Evolutionary conservation across 2,329 filamentous ascomycete genomes (phyloP), one percentile per base, ranked within the genome.

Genomic region (Myrmaecium sp.): DNA sequence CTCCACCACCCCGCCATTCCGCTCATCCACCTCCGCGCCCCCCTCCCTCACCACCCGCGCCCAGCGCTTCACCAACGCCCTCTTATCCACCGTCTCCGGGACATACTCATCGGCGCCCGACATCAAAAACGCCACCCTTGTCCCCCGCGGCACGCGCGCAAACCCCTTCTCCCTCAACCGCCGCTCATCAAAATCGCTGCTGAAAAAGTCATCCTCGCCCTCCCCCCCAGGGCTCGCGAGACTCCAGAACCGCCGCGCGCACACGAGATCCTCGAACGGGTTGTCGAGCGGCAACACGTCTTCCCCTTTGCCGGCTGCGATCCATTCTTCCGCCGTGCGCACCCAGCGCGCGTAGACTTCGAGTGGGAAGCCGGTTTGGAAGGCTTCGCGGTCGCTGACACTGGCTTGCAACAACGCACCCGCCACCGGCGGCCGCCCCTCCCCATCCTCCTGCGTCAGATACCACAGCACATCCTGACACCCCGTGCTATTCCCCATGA

Each of bases 201-300:
- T 84, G 54, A 92, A 93, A 43, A 78, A 81, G 46, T 93, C 84
- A 46, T 94, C 84, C 31, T 79, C 75, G 6, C 74, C 77, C 4
- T 70, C 60, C 26, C 58, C 50, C 24, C 58, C 54, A 1, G 66
- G 66, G 13, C 60, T 65, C 0, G 62, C 55, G 5, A 78, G 51
- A 24, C 66, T 68, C 18, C 73, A 43, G 46, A 69, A 74, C 21
- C 73, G 47, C 23, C 55, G 54, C 5, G 71, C 67, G n/a, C 55
- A 62, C 4, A 74, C 49, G 0, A 65, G 62, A 1, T 53, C 52
- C 22, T 13, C 28, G n/a, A 36, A 34, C 0, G 65, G 62, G 1
- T 53, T 52, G 23, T 13, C 28, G n/a, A 36, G 34, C 3, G 61
- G 60, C 42, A 84, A 55, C 5, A 66, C 55, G 16, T 73, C 65